Evolutionary conservation across 169 alveolate genomes (phyloP), one percentile per base, ranked within the genome.

Genomic region (Plasmodium fragile): DNA sequence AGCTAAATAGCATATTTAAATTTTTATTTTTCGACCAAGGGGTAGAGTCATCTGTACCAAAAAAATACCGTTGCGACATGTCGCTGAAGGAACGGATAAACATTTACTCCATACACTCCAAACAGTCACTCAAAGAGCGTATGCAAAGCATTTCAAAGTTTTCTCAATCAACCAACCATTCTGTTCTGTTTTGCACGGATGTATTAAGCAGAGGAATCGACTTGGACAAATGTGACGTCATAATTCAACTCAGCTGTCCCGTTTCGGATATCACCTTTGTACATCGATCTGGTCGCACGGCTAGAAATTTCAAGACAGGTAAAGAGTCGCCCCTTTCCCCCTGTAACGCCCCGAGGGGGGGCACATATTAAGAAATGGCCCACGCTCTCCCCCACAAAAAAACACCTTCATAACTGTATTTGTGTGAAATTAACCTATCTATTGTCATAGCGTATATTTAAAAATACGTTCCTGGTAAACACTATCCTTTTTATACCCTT

Each of bases 241-340:
- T 98, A 8, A 95, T 98, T 71, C 97, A 97, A 93, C 95, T 97
- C 28, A 99, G 98, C 83, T 96, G 98, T 53, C 99, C 99, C 0
- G 99, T 98, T 69, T 97, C 97, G 93, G 96, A 95, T 2, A 95
- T 97, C 22, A 97, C 98, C 8, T 98, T 98, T 92, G 95, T 98
- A 18, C 99, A 98, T 90, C 96, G 99, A 95, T 98, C 98, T 8
- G 99, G 99, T 36, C 96, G 99, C 78, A 98, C 99, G 49, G 99
- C 99, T 8, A 94, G 99, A 82, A 98, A 97, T 92, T 97, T 97
- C 92, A 97, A 97, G 39, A 97, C 95, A 82, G 99, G 99, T 65
- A 95, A 77, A 71, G 43, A 72, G 11, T 28, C 30, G 13, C n/a
- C 36, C 34, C n/a, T n/a, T n/a, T n/a, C n/a, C n/a, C n/a, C n/a